phyloP scores from a whole-genome alignment of 805 yeast species.

The Yamadazyma scolyti region DNA sequence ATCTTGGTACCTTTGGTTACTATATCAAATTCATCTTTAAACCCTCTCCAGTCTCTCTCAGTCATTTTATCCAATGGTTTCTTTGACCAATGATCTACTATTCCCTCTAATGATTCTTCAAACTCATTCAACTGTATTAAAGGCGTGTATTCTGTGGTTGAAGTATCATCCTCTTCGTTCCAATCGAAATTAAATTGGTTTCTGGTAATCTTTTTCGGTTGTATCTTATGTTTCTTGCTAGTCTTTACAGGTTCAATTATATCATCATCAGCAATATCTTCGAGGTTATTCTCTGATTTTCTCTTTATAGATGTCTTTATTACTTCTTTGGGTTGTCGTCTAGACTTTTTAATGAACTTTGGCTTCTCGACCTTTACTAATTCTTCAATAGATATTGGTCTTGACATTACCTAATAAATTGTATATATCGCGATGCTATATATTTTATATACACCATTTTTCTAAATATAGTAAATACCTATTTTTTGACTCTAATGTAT shows the following conservation, averaged over 20 bases:
- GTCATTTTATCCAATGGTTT: slow-evolving; percentile 67
- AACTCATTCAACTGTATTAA: slow-evolving; percentile 16
- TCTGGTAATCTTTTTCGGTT: slow-evolving; percentile 1
- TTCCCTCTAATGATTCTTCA: slow-evolving; percentile 11
- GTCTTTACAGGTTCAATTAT: no score
- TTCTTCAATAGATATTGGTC: slow-evolving; percentile 11
- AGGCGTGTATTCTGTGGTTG: slow-evolving; percentile 34
- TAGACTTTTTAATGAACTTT: slow-evolving; percentile 7
- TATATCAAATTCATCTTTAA: slow-evolving; percentile 75
- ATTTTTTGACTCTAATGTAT: no score
- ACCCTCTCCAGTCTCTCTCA: slow-evolving; percentile 83
- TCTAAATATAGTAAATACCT: no score
- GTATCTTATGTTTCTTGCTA: slow-evolving; percentile 1
- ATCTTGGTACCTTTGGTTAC: slow-evolving; percentile 48
- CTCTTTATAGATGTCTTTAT: no score
- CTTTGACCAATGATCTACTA: slow-evolving; percentile 55
- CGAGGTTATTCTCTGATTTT: no score
- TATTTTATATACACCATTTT: neutral
- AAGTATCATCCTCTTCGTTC: slow-evolving; percentile 67
- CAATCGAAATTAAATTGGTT: slow-evolving; percentile 63
- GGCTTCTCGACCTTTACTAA: slow-evolving; percentile 8
- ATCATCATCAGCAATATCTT: no score
- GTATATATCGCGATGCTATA: neutral
- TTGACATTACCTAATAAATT: slow-evolving; percentile 3
- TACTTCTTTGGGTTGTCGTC: slow-evolving; percentile 2